Evolutionary conservation across 2,329 filamentous ascomycete species (phyloP).

Genomic region (Xylaria sp.): DNA sequence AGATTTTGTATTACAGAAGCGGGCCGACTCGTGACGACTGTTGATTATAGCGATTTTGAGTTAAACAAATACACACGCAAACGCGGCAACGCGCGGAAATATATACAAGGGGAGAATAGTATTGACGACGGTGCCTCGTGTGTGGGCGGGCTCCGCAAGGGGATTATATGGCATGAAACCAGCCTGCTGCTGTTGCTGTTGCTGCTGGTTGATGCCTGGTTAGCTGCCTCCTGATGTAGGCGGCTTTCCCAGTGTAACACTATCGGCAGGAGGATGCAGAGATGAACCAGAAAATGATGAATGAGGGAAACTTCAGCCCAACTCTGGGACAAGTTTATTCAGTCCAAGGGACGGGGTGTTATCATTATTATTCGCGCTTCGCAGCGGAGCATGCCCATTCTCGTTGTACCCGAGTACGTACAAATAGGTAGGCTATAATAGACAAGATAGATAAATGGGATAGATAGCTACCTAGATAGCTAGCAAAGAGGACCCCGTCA

Average conservation of each 20-base stretch:
- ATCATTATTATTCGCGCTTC: conserved; percentile 14
- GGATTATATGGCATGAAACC: conserved; percentile 29
- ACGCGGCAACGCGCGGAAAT: conserved; percentile 1
- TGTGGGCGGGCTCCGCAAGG: conserved; percentile 6
- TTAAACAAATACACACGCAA: background rate
- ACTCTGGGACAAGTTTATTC: conserved; percentile 2
- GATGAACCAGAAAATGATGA: conserved; percentile 9
- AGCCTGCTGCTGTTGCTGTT: conserved; percentile 12
- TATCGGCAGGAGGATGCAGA: conserved; percentile 29
- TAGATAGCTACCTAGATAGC: background rate
- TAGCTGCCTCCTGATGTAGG: conserved; percentile 16
- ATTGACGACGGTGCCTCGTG: background rate
- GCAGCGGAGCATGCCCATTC: conserved; percentile 10
- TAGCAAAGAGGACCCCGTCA: background rate
- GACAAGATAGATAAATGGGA: background rate
- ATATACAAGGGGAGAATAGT: background rate
- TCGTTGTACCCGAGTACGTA: conserved; percentile 15
- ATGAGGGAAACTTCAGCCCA: conserved; percentile 11
- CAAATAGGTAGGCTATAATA: background rate
- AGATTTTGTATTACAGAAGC: background rate
- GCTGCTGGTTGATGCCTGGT: conserved; percentile 16
- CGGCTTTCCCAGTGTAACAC: conserved; percentile 24
- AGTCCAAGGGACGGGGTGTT: conserved; percentile 1
- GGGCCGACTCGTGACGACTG: conserved; percentile 14
- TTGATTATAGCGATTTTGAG: background rate